Percentiles rank a stretch among this genome's conserved stretches.
Conservation (phyloP, 2,329 filamentous ascomycete species). For the Rhinocladiella similis region DNA sequence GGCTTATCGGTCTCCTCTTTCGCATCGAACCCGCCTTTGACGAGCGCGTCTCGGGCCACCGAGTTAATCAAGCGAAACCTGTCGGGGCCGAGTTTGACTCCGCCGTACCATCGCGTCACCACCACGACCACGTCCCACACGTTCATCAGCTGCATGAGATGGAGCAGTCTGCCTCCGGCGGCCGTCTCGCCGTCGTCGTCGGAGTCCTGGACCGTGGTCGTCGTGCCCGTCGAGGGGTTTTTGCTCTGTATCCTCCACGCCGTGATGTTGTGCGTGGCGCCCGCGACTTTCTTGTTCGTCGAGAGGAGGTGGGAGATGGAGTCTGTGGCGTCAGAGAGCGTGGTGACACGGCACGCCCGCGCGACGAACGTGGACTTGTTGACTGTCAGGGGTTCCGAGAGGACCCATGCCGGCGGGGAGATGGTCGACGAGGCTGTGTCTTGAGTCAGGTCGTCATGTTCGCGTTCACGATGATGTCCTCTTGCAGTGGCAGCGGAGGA, state of each 20-base stretch:
- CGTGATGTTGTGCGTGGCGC: conserved; percentile 91
- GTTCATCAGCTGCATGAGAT: conserved; percentile 93
- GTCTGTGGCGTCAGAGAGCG: conserved; percentile 67
- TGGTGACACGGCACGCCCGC: conserved; percentile 60
- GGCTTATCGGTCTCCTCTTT: conserved; percentile 48
- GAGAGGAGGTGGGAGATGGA: conserved; percentile 75
- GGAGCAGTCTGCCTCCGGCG: conserved; percentile 79
- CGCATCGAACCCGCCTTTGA: conserved; percentile 68
- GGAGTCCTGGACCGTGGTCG: conserved; percentile 75
- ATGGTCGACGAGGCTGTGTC: conserved; percentile 35
- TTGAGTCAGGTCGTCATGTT: conserved; percentile 17
- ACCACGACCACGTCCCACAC: conserved; percentile 91
- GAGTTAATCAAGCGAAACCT: conserved; percentile 88
- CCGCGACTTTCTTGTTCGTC: conserved; percentile 80
- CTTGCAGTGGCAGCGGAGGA: too few relatives aligned
- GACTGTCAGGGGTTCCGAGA: conserved; percentile 74
- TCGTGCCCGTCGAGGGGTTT: conserved; percentile 37
- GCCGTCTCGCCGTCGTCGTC: conserved; percentile 96
- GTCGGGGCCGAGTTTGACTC: conserved; percentile 82
- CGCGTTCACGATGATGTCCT: background rate
- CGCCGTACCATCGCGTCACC: conserved; percentile 93
- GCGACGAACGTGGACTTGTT: conserved; percentile 88
- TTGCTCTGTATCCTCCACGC: conserved; percentile 72
- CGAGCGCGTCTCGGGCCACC: conserved; percentile 78
- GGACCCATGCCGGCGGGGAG: conserved; percentile 63